Evolutionary conservation across 2,329 filamentous ascomycete genomes (phyloP).

Genomic region (Akanthomyces lecanii): DNA sequence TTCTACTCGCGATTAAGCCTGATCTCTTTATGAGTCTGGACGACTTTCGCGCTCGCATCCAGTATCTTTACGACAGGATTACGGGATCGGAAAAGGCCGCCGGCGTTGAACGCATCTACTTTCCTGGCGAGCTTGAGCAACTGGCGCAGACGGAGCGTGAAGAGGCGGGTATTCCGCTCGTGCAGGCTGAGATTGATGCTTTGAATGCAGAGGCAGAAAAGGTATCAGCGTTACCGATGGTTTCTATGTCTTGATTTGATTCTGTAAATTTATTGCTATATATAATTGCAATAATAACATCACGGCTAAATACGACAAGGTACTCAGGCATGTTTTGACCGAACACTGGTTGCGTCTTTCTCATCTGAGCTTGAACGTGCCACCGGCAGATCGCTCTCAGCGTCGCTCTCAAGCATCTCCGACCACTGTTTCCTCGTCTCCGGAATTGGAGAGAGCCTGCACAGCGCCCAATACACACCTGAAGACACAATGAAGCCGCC

Average conservation of each 20-base stretch:
- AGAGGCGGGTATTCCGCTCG: slow-evolving; percentile 55
- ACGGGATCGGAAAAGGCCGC: slow-evolving; percentile 50
- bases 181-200: slow-evolving; percentile 51
- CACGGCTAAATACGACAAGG: too few relatives aligned
- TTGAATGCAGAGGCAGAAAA: slow-evolving; percentile 50
- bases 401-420: slow-evolving; percentile 49
- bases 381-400: not conserved
- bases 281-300: not conserved
- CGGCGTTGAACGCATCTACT: slow-evolving; percentile 56
- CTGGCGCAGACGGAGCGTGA: slow-evolving; percentile 47
- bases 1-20: slow-evolving; percentile 67
- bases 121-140: slow-evolving; percentile 60
- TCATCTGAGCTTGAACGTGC: slow-evolving; percentile 1
- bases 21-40: slow-evolving; percentile 69
- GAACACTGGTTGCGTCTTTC: not conserved
- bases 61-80: slow-evolving; percentile 50
- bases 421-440: slow-evolving; percentile 73
- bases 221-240: slow-evolving; percentile 33
- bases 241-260: not conserved
- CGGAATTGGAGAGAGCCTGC: slow-evolving; percentile 65
- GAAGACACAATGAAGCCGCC: slow-evolving; percentile 70
- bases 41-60: slow-evolving; percentile 62
- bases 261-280: not conserved
- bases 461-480: slow-evolving; percentile 65
- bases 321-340: not conserved